phyloP scores from a whole-genome alignment of 2,329 filamentous ascomycete genomes.

The Colletotrichum sansevieriae region DNA sequence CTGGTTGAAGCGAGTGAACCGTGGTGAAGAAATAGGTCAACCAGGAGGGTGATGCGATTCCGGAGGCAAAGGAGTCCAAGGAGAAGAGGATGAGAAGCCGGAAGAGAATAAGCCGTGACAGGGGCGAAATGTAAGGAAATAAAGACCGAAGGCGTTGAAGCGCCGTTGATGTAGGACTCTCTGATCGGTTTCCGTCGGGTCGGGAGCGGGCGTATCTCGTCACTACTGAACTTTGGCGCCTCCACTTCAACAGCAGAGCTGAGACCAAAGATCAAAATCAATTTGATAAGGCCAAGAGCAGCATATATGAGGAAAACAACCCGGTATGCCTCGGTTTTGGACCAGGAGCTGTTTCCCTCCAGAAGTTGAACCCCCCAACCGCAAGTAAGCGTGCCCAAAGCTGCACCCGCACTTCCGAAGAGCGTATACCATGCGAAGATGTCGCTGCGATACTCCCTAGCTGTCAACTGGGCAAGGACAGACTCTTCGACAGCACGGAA shows the following conservation, averaged over 20 bases:
- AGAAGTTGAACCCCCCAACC: slow-evolving; percentile 71
- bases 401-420: slow-evolving; percentile 69
- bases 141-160: slow-evolving; percentile 27
- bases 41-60: slow-evolving; percentile 75
- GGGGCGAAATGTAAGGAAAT: slow-evolving; percentile 37
- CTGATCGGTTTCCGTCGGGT: slow-evolving; percentile 18
- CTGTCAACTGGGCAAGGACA: slow-evolving; percentile 68
- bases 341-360: slow-evolving; percentile 57
- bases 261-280: slow-evolving; percentile 64
- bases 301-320: slow-evolving; percentile 71
- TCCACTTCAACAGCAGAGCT: slow-evolving; percentile 60
- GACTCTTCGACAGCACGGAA: slow-evolving; percentile 74
- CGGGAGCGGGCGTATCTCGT: slow-evolving; percentile 9
- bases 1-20: slow-evolving; percentile 61
- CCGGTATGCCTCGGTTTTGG: slow-evolving; percentile 62
- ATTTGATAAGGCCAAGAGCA: slow-evolving; percentile 67
- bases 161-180: background rate
- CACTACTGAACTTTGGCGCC: slow-evolving; percentile 12
- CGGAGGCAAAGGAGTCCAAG: slow-evolving; percentile 63
- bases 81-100: slow-evolving; percentile 37
- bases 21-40: slow-evolving; percentile 68
- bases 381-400: slow-evolving; percentile 69
- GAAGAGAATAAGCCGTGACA: slow-evolving; percentile 38
- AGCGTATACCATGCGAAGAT: slow-evolving; percentile 74
- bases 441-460: slow-evolving; percentile 60